Base-by-base conservation (phyloP, 2,329 filamentous ascomycete species). In the Microdochium nivale region DNA sequence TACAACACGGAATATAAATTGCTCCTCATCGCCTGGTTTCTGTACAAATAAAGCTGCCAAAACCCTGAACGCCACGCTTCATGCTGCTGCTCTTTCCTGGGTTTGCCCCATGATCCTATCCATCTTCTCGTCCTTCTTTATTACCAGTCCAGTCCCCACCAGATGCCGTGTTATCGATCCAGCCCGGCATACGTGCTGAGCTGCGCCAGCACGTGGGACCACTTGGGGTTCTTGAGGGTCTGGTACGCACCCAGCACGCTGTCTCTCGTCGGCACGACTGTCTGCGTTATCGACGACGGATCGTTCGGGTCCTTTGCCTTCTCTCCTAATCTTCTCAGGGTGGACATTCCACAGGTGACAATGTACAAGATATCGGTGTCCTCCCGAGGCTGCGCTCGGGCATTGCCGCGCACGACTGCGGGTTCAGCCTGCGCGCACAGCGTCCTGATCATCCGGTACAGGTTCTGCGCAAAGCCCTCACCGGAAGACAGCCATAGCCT, bases 381-480 rank as follows among this genome's bases (percentile, higher is more conserved):
- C 52, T 76, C 74, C 44, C 66, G 65, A 1, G 62, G 61, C 43
- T 64, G 62, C 19, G 59, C 53, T 25, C 63, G 65, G 11, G 55
- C 48, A 52, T 70, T 63, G 54, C 49, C 62, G 53, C 19, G 60
- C 63, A 51, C 65, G 60, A 48, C 69, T 62, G 51, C 66, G 32
- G 73, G 72, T 51, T 84, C 79, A 56, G 78, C 81, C 60, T 85
- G 78, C 7, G 76, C 75, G 55, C 84, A 87, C 2, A 96, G 74
- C 3, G 88, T 76, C 54, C 86, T 84, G 0, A 91, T 81, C 23
- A 96, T 76, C 23, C 84, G 80, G 52, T 92, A 80, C 8, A 97
- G 76, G 59, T 86, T 91, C 53, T 87, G 81, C 1, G 88, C 86
- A 66, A 96, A 94, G 0, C 88, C 88, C 59, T 95, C 90, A 43